Evolutionary conservation across 2,329 filamentous ascomycete species (phyloP).

Genomic region (Cytospora paraplurivora): DNA sequence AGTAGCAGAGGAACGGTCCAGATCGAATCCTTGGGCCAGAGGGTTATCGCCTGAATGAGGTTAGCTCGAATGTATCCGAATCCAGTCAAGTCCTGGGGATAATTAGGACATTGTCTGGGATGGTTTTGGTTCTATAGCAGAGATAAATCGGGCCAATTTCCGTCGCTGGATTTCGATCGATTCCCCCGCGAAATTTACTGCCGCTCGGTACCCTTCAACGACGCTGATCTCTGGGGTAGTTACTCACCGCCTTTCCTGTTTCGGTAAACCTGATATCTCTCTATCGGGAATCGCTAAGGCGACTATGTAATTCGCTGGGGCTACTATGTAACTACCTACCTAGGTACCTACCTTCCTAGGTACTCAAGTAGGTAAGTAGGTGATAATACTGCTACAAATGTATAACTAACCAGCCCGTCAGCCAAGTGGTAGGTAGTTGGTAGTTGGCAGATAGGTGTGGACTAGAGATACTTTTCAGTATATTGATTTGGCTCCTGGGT

Average conservation of each 20-base stretch:
- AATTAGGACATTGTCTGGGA: not conserved
- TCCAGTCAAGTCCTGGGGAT: not conserved
- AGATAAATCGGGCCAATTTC: not conserved
- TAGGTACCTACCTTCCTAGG: too few relatives aligned
- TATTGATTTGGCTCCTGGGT: too few relatives aligned
- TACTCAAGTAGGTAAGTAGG: too few relatives aligned
- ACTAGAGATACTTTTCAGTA: too few relatives aligned
- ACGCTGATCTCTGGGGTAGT: slow-evolving; percentile 13
- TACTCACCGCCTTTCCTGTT: slow-evolving; percentile 8
- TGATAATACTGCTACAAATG: too few relatives aligned
- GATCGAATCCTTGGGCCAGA: not conserved
- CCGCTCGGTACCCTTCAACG: not conserved
- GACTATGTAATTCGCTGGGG: too few relatives aligned
- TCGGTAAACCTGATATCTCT: not conserved
- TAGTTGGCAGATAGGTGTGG: too few relatives aligned
- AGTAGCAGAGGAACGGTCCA: not conserved
- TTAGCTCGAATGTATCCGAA: not conserved
- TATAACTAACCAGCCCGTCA: too few relatives aligned
- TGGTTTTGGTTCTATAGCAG: not conserved
- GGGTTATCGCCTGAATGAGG: not conserved
- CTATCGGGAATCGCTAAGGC: too few relatives aligned
- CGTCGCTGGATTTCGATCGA: slow-evolving; percentile 4
- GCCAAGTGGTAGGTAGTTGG: too few relatives aligned
- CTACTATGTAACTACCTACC: too few relatives aligned
- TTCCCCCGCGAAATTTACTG: slow-evolving; percentile 23